Base-by-base conservation (phyloP, 176 grass and related monocot genomes). In the Zoysia pacifica region DNA sequence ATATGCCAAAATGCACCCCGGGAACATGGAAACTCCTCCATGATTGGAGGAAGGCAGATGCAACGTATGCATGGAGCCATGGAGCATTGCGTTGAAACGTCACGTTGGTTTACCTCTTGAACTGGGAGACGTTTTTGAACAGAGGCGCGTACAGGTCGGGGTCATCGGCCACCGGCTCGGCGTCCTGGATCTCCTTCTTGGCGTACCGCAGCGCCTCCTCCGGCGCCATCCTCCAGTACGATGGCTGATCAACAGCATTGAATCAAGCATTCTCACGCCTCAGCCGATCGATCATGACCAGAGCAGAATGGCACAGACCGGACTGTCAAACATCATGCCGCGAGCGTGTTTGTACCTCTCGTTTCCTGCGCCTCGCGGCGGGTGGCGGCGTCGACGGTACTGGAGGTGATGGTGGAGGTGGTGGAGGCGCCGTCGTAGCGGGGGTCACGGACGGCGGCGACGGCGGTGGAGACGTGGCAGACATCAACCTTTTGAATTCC, bases 51-150 rank as follows among this genome's bases (percentile, higher is more conserved):
- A 74, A 56, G 13, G 18, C 13, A 66, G 66, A 55, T 40, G 52
- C 45, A 28, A 63, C 36, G 46, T 38, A 20, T 37, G 58, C 49
- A 35, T 40, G 48, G 28, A 28, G 28, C 68, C 4, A 9, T 50
- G 11, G 41, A 59, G 62, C 16, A 56, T 68, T 55, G 11, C 54
- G 4, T 19, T 38, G 2, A 48, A 0, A 47, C 9, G 2, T 38
- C 4, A 13, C 18, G 9, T 37, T 38, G 0, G 16, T 1, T 62
- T 84, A 91, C 94, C 91, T 90, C 87, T 88, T 97, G 76, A 97
- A 97, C 19, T 71, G 79, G 60, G 94, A 97, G 8, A 97, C 79
- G 70, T 97, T 94, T 62, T 82, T 91, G 91, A 97, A 97, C 58
- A 97, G 81, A 5, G 94, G 82, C 72, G 87, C 68, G 64, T 90